These are phyloP conservation scores for Auxenochlorella pyrenoidosa DNA, from an alignment of 139 green algal genomes.

Conservation along the genomic window DNA sequence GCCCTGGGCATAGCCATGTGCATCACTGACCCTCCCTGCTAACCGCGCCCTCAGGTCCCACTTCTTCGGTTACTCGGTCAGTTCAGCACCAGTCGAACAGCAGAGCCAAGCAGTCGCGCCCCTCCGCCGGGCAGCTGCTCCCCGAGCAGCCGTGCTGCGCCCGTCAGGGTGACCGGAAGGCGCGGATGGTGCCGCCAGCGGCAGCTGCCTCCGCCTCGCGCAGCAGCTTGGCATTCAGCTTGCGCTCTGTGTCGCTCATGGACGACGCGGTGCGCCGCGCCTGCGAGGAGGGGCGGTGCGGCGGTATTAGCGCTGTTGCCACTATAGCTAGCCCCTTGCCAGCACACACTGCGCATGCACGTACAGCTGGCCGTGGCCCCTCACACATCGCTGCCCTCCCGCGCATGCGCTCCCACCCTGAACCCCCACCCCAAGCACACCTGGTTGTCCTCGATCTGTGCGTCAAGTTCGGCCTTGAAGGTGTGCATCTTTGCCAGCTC, in stretches of 20 bases:
- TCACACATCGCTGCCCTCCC: background rate
- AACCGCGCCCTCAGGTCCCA: no score
- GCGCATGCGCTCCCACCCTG: background rate
- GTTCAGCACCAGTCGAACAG: no score
- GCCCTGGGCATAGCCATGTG: no score
- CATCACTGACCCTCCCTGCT: no score
- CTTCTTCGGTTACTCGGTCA: no score
- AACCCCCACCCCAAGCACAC: background rate
- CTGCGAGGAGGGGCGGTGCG: background rate
- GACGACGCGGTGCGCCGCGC: background rate
- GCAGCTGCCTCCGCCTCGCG: slow-evolving; percentile 21
- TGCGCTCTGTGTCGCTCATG: slow-evolving; percentile 31
- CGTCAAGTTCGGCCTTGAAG: slow-evolving; percentile 40
- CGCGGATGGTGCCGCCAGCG: background rate
- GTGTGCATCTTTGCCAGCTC: slow-evolving; percentile 30
- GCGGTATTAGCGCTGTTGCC: no score
- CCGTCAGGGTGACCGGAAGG: background rate
- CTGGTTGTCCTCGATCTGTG: slow-evolving; percentile 37
- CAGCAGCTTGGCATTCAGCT: slow-evolving; percentile 41
- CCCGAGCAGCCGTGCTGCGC: background rate
- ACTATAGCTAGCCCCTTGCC: no score
- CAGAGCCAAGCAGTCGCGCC: no score
- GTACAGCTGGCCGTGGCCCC: no score
- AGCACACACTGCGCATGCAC: background rate
- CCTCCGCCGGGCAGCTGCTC: background rate